A percentile compares a stretch with the other conserved stretches of the same genome.
Evolutionary conservation across 345 rosid genomes (phyloP).

Genomic region (Acer saccharum): DNA sequence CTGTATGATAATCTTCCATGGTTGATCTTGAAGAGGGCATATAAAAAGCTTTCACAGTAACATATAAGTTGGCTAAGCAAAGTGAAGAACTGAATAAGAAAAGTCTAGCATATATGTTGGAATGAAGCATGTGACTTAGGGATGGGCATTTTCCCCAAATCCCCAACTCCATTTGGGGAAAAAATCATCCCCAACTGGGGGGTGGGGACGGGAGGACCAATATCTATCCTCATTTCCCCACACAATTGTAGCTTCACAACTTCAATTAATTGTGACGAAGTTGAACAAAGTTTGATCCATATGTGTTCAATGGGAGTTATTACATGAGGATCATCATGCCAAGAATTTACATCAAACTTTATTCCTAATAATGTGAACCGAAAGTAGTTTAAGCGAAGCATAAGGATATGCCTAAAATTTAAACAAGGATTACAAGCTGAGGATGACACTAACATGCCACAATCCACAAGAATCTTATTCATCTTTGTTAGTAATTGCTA

Average conservation of each 20-base stretch:
- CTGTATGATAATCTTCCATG: too few relatives aligned
- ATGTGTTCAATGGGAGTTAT: not conserved
- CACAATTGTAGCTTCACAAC: not conserved
- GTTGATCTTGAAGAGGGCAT: too few relatives aligned
- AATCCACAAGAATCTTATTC: slow-evolving; percentile 17
- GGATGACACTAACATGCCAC: not conserved
- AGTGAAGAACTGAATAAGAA: too few relatives aligned
- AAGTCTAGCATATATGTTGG: not conserved
- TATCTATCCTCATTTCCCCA: too few relatives aligned
- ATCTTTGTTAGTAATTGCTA: not conserved
- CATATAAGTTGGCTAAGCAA: not conserved
- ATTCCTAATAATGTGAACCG: slow-evolving; percentile 11
- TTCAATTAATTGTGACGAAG: too few relatives aligned
- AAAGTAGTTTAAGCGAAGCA: slow-evolving; percentile 2
- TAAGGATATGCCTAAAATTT: slow-evolving; percentile 14
- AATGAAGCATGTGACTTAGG: not conserved
- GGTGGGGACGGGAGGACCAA: too few relatives aligned
- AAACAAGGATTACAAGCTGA: not conserved
- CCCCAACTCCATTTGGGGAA: too few relatives aligned
- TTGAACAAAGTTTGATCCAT: too few relatives aligned
- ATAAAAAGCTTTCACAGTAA: too few relatives aligned
- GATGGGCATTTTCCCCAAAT: too few relatives aligned
- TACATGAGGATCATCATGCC: slow-evolving; percentile 20
- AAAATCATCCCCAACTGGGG: too few relatives aligned
- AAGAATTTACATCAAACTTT: slow-evolving; percentile 18